These are phyloP conservation scores for Trichocladium uniseriatum DNA, from an alignment of 495 filamentous ascomycete genomes.

Conservation along the genomic window DNA sequence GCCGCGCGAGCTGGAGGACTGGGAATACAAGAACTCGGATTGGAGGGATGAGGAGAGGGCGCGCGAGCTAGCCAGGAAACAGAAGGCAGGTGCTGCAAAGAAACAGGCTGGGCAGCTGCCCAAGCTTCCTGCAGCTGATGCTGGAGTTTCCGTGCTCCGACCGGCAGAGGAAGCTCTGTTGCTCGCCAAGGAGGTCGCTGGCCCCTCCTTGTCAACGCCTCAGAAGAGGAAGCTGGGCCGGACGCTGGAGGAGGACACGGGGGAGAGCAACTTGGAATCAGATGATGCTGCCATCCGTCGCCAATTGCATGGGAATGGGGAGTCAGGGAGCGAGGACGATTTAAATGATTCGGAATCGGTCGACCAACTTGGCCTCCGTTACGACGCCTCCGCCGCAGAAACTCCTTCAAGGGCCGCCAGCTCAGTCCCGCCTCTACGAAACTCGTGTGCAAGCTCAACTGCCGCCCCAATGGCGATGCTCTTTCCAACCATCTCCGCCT, in stretches of 20 bases:
- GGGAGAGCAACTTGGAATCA: slow-evolving; percentile 12
- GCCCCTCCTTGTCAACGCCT: slow-evolving; percentile 28
- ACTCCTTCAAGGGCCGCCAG: slow-evolving; percentile 5
- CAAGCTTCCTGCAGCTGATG: slow-evolving; percentile 1
- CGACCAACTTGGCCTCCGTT: background rate
- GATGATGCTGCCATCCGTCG: slow-evolving; percentile 18
- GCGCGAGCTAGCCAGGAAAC: background rate
- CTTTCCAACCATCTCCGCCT: background rate
- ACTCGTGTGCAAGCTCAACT: background rate
- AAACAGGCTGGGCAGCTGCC: slow-evolving; percentile 8
- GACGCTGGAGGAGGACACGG: slow-evolving; percentile 6
- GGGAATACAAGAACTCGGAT: slow-evolving; percentile 29
- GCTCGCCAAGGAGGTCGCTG: slow-evolving; percentile 16
- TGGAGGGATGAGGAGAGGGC: slow-evolving; percentile 23
- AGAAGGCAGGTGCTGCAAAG: background rate
- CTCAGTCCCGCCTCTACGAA: background rate
- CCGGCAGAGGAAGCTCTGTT: slow-evolving; percentile 9
- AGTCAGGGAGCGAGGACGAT: background rate
- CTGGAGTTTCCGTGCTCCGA: background rate
- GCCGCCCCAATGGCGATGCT: background rate
- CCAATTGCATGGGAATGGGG: slow-evolving; percentile 5
- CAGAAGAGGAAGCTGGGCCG: slow-evolving; percentile 16
- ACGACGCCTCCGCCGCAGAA: background rate
- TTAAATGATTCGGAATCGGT: background rate
- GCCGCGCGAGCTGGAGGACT: slow-evolving; percentile 36